Conservation (phyloP, 2,329 filamentous ascomycete species). For the Bertia moriformis region DNA sequence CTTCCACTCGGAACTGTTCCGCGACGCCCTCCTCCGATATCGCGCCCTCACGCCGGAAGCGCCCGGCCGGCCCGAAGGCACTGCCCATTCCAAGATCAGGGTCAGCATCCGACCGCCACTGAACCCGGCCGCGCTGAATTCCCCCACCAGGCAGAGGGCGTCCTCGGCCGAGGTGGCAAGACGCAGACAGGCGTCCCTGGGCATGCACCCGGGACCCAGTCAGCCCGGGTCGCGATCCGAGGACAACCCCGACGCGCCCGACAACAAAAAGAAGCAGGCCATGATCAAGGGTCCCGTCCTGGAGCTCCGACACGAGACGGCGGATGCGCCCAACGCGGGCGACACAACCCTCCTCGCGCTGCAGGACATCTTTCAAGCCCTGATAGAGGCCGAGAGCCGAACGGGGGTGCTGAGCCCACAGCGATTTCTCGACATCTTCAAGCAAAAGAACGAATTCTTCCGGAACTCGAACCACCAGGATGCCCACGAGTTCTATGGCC, state of each 20-base stretch:
- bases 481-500: conserved; percentile 89
- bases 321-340: conserved; percentile 73
- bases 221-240: conserved; percentile 64
- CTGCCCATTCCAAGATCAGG: conserved; percentile 42
- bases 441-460: conserved; percentile 93
- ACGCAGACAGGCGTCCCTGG: conserved; percentile 36
- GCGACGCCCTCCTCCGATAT: conserved; percentile 85
- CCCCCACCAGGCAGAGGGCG: conserved; percentile 35
- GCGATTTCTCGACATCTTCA: conserved; percentile 84
- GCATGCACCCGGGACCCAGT: conserved; percentile 30
- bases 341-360: conserved; percentile 89
- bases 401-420: conserved; percentile 86
- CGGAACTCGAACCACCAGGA: conserved; percentile 95
- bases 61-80: conserved; percentile 35
- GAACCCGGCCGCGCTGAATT: conserved; percentile 28
- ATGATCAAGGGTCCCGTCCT: conserved; percentile 77
- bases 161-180: conserved; percentile 38
- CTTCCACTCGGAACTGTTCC: conserved; percentile 88
- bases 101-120: conserved; percentile 41
- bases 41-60: conserved; percentile 59
- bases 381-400: conserved; percentile 67
- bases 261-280: conserved; percentile 96
- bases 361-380: conserved; percentile 87
- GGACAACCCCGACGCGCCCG: conserved; percentile 84
- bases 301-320: conserved; percentile 70